These are phyloP conservation scores for Cicer chorassanicum DNA, from an alignment of 306 rosid genomes.

Conservation along the genomic window DNA sequence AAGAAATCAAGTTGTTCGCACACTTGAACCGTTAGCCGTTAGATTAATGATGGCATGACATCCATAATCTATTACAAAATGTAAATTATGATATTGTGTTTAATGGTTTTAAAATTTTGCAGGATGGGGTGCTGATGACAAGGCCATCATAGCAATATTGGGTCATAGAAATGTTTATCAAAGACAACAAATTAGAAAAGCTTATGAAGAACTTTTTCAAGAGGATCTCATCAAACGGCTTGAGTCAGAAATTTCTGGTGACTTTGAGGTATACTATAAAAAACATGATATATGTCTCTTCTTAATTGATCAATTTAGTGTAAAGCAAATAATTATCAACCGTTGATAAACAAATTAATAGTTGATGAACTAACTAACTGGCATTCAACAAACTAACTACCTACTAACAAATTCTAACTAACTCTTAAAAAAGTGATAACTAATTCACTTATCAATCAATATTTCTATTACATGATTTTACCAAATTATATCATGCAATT, in stretches of 20 bases:
- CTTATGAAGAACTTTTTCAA: slow-evolving; percentile 61
- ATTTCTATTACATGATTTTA: not conserved
- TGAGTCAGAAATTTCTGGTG: slow-evolving; percentile 83
- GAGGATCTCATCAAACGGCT: slow-evolving; percentile 88
- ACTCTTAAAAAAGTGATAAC: no score
- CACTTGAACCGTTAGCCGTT: not conserved
- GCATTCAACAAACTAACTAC: no score
- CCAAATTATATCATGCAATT: not conserved
- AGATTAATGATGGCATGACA: not conserved
- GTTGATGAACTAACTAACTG: no score
- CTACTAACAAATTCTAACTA: no score
- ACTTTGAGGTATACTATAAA: slow-evolving; percentile 67
- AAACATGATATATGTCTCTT: not conserved
- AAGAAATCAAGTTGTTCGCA: not conserved
- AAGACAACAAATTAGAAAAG: slow-evolving; percentile 71
- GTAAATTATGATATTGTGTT: not conserved
- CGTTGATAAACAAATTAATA: not conserved
- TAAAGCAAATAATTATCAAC: not conserved
- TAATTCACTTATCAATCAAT: no score
- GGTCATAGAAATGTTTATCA: slow-evolving; percentile 73
- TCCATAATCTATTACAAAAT: not conserved
- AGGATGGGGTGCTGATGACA: slow-evolving; percentile 93
- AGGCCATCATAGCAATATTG: slow-evolving; percentile 60
- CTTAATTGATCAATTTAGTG: not conserved
- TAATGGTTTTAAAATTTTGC: slow-evolving; percentile 10